Percentiles rank a stretch among this genome's conserved stretches.
Conservation (phyloP, 2,329 filamentous ascomycete species). For the Cryphonectria nitschkei region DNA sequence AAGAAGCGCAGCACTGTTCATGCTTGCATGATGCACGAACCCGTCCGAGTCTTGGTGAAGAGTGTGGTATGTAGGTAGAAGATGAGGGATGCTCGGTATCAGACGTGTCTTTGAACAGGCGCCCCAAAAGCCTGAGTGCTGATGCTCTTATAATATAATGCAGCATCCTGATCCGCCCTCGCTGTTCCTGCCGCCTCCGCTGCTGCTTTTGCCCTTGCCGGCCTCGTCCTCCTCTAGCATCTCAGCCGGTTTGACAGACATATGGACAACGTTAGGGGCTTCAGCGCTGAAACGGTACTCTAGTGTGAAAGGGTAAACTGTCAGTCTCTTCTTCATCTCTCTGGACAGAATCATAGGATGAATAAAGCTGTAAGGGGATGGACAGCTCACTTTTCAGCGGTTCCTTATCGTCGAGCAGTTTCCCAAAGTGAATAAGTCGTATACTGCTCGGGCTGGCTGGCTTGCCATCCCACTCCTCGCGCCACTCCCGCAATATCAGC, state of each 20-base stretch:
- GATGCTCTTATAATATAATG: slow-evolving; percentile 50
- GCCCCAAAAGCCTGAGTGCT: not conserved
- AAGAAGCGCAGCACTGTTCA: not conserved
- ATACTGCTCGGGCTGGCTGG: slow-evolving; percentile 88
- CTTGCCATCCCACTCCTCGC: slow-evolving; percentile 86
- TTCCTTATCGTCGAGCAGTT: slow-evolving; percentile 86
- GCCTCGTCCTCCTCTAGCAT: slow-evolving; percentile 80
- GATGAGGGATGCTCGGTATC: not conserved
- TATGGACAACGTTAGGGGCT: slow-evolving; percentile 85
- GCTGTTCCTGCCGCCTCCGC: slow-evolving; percentile 45
- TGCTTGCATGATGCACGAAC: not conserved
- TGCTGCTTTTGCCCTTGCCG: slow-evolving; percentile 62
- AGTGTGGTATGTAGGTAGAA: not conserved
- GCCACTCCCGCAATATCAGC: slow-evolving; percentile 90
- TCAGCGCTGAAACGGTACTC: slow-evolving; percentile 79
- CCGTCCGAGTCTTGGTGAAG: not conserved
- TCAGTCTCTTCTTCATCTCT: slow-evolving; percentile 7
- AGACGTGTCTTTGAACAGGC: not conserved
- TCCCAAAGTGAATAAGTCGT: slow-evolving; percentile 88
- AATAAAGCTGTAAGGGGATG: not conserved
- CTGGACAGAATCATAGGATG: not conserved
- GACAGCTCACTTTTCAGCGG: slow-evolving; percentile 73
- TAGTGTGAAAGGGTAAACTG: slow-evolving; percentile 41
- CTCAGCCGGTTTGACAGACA: slow-evolving; percentile 88
- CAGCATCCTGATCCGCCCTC: slow-evolving; percentile 52